Conservation (phyloP, 1,284 basidiomycete genomes). For the Anthracocystis setariae region DNA sequence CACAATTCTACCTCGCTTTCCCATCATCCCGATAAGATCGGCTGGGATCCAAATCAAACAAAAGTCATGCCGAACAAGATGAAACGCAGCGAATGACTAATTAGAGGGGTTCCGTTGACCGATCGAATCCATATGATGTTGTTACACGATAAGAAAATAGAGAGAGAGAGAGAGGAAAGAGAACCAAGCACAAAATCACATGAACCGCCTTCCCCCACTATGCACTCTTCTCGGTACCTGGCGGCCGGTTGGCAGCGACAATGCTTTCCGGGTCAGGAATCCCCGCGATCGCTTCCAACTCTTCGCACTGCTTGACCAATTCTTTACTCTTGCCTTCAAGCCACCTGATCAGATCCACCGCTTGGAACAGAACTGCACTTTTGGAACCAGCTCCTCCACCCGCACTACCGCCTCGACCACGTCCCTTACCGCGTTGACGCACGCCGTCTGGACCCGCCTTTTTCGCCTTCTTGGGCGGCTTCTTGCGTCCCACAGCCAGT, state of each 20-base stretch:
- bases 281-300: slow-evolving; percentile 49
- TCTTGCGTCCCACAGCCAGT: slow-evolving; percentile 48
- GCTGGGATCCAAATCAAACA: no score
- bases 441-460: slow-evolving; percentile 47
- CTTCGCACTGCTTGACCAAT: slow-evolving; percentile 50
- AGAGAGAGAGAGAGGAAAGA: slow-evolving; percentile 4
- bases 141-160: slow-evolving; percentile 7
- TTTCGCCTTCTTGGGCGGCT: slow-evolving; percentile 53
- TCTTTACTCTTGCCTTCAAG: slow-evolving; percentile 57
- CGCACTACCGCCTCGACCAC: slow-evolving; percentile 63
- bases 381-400: slow-evolving; percentile 64
- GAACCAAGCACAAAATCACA: no score
- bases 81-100: slow-evolving; percentile 9
- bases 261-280: slow-evolving; percentile 37
- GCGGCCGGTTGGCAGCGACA: slow-evolving; percentile 31
- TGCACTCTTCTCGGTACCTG: slow-evolving; percentile 14
- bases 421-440: slow-evolving; percentile 58
- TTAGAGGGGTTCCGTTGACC: slow-evolving; percentile 3
- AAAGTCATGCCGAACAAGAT: background rate
- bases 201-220: no score
- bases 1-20: no score
- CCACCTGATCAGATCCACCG: slow-evolving; percentile 65
- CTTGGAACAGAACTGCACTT: slow-evolving; percentile 65
- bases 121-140: slow-evolving; percentile 5
- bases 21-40: no score